Evolutionary conservation across 176 grass and related monocot species (phyloP).

Genomic region (Alloteropsis semialata): DNA sequence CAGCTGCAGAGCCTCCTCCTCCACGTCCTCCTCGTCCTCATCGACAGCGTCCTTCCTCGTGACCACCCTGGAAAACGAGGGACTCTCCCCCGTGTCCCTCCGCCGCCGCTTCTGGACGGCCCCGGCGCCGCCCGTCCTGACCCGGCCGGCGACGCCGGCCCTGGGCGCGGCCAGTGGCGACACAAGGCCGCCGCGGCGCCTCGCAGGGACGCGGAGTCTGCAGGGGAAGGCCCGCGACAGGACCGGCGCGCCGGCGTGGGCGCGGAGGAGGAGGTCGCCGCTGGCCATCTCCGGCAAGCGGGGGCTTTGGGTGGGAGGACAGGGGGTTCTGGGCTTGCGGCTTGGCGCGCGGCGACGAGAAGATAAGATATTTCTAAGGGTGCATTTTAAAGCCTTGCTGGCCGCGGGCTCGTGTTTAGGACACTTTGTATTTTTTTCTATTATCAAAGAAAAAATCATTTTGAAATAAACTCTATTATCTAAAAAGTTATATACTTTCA

Average conservation of each 20-base stretch:
- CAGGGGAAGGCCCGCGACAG: constrained; percentile 53
- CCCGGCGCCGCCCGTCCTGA: constrained; percentile 9
- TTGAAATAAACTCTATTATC: not conserved
- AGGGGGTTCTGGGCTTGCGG: constrained; percentile 8
- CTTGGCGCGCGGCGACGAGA: constrained; percentile 41
- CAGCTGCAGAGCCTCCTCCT: constrained; percentile 12
- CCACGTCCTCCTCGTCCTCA: constrained; percentile 12
- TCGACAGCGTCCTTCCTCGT: constrained; percentile 18
- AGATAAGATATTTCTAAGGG: constrained; percentile 37
- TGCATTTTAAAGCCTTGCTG: no score
- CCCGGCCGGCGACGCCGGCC: constrained; percentile 31
- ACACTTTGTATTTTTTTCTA: not conserved
- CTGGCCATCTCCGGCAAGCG: constrained; percentile 40
- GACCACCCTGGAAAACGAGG: constrained; percentile 25
- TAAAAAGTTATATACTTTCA: no score
- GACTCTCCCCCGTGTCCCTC: constrained; percentile 27
- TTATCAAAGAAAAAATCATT: not conserved
- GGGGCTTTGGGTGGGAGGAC: constrained; percentile 38
- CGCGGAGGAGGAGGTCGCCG: constrained; percentile 46
- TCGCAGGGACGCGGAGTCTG: constrained; percentile 31
- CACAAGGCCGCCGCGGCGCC: not conserved
- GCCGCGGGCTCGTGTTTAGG: not conserved
- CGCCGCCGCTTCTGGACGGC: constrained; percentile 32
- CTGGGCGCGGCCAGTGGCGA: constrained; percentile 38
- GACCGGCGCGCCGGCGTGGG: constrained; percentile 29